Conservation (phyloP, 1,284 basidiomycete species). For the Sanguinoderma infundibulare region DNA sequence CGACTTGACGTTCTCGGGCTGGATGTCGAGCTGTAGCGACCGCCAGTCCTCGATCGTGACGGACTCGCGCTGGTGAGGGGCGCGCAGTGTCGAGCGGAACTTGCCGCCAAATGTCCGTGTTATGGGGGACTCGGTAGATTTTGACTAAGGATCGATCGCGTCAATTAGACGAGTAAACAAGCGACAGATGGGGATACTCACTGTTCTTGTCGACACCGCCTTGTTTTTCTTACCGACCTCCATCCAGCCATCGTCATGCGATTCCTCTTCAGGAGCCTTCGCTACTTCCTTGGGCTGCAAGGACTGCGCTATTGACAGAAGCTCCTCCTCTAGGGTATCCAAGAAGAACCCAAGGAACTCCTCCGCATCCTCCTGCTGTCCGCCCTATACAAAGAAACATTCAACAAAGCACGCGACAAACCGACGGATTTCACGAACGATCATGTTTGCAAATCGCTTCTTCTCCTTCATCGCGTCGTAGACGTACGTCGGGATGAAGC, state of each 20-base stretch:
- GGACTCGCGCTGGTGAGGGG: slow-evolving; percentile 85
- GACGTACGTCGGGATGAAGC: slow-evolving; percentile 89
- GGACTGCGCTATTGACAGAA: slow-evolving; percentile 67
- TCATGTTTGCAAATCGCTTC: slow-evolving; percentile 93
- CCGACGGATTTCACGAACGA: slow-evolving; percentile 52
- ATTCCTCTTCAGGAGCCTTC: slow-evolving; percentile 37
- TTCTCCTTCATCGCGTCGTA: slow-evolving; percentile 97
- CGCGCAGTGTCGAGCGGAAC: slow-evolving; percentile 85
- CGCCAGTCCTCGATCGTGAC: slow-evolving; percentile 94
- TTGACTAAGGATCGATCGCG: slow-evolving; percentile 55
- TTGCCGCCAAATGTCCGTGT: slow-evolving; percentile 94
- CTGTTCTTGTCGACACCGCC: slow-evolving; percentile 81
- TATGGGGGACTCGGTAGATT: slow-evolving; percentile 85
- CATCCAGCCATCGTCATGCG: slow-evolving; percentile 77
- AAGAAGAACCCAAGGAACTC: slow-evolving; percentile 99
- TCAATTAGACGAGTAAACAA: background rate
- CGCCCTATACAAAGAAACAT: slow-evolving; percentile 55
- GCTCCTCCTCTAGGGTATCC: slow-evolving; percentile 94
- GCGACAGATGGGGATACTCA: slow-evolving; percentile 40
- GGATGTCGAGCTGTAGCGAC: slow-evolving; percentile 88
- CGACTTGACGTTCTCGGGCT: slow-evolving; percentile 77
- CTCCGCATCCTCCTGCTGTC: slow-evolving; percentile 97
- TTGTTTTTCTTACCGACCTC: slow-evolving; percentile 94
- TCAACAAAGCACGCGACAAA: background rate
- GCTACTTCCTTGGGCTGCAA: slow-evolving; percentile 41